Percentiles rank a stretch among this genome's conserved stretches.
Evolutionary conservation across 1,284 basidiomycete species (phyloP).

Genomic region (Blastosporella zonata): DNA sequence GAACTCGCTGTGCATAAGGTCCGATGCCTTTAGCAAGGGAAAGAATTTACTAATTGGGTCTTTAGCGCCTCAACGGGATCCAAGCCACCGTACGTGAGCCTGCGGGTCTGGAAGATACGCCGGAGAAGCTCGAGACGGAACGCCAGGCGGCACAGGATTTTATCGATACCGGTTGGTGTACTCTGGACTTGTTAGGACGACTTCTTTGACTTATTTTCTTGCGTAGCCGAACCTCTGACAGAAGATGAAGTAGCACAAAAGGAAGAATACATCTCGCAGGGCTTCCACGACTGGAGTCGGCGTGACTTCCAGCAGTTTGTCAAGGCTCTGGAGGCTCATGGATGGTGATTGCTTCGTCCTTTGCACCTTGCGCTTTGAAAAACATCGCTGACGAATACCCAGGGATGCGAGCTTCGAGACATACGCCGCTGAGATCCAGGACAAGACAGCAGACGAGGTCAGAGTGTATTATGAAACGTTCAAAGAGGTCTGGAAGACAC

Average conservation of each 20-base stretch:
- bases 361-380: background rate
- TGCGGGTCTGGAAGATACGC: conserved; percentile 70
- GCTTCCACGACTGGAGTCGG: conserved; percentile 89
- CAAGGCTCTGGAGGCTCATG: conserved; percentile 78
- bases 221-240: conserved; percentile 82
- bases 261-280: conserved; percentile 73
- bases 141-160: no score
- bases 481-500: conserved; percentile 89
- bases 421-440: conserved; percentile 83
- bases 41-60: no score
- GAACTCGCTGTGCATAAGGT: conserved; percentile 85
- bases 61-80: conserved; percentile 76
- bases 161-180: conserved; percentile 69
- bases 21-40: no score
- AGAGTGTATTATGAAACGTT: conserved; percentile 84
- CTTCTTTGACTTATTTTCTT: background rate
- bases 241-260: conserved; percentile 84
- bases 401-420: conserved; percentile 75
- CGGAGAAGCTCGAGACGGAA: conserved; percentile 85
- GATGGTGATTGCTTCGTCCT: conserved; percentile 55
- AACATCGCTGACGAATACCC: background rate
- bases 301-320: conserved; percentile 94
- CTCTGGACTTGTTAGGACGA: background rate
- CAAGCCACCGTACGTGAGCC: conserved; percentile 70
- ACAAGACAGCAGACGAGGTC: conserved; percentile 84